phyloP scores from a whole-genome alignment of 2,329 filamentous ascomycete species.

The Fusarium liriodendri region DNA sequence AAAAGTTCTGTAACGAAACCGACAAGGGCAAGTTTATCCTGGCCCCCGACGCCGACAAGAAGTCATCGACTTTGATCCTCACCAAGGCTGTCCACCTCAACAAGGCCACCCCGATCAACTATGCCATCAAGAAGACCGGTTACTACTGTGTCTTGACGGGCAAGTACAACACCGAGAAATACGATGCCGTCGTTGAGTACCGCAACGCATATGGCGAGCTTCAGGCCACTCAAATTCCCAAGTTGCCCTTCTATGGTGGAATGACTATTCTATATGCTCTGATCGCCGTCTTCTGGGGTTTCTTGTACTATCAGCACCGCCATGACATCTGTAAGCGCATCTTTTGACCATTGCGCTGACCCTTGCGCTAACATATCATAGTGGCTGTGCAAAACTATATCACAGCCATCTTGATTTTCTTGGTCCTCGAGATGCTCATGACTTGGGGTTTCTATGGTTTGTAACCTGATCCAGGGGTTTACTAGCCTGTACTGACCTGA shows the following conservation, averaged over 20 bases:
- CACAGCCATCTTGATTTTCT: slow-evolving; percentile 93
- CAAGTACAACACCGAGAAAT: slow-evolving; percentile 74
- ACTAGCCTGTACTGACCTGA: slow-evolving; percentile 46
- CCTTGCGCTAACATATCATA: slow-evolving; percentile 46
- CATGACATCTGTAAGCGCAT: slow-evolving; percentile 81
- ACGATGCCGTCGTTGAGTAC: slow-evolving; percentile 87
- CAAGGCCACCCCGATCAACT: slow-evolving; percentile 78
- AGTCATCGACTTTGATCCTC: slow-evolving; percentile 77
- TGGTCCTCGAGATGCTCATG: slow-evolving; percentile 96
- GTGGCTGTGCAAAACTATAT: slow-evolving; percentile 99
- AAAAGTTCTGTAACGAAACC: slow-evolving; percentile 78
- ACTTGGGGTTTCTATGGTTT: slow-evolving; percentile 97
- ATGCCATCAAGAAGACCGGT: slow-evolving; percentile 87
- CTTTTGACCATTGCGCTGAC: not conserved
- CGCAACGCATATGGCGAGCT: slow-evolving; percentile 97
- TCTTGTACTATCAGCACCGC: slow-evolving; percentile 94
- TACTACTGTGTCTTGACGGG: slow-evolving; percentile 95
- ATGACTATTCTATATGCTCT: slow-evolving; percentile 94
- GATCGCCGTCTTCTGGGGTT: slow-evolving; percentile 86
- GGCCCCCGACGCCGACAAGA: slow-evolving; percentile 77
- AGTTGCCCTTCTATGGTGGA: slow-evolving; percentile 95
- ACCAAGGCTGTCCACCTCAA: slow-evolving; percentile 87
- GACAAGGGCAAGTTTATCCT: slow-evolving; percentile 88
- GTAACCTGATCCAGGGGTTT: slow-evolving; percentile 32
- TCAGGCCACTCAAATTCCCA: slow-evolving; percentile 93